Base-by-base conservation (phyloP, 2,329 filamentous ascomycete species). In the Ascochyta lentis region DNA sequence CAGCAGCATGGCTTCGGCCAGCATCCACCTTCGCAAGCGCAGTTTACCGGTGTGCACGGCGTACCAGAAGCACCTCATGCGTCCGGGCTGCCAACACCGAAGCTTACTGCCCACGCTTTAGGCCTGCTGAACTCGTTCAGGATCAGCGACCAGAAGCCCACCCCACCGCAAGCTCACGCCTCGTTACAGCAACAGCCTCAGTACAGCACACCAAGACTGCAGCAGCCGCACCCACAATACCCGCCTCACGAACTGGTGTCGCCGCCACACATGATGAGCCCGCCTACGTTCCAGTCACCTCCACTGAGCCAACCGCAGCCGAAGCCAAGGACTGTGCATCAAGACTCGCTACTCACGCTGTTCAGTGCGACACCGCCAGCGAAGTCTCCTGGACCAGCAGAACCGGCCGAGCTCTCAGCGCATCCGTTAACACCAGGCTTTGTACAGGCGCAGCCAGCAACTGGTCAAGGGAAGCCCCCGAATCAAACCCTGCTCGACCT, bases 51-150 rank as follows among this genome's bases (percentile, higher is more conserved):
- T 48, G 73, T 66, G 46, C 76, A 77, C 52, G 76, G 77, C n/a
- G 46, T 65, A 15, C 77, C 79, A 37, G 71, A 75, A 33, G 79
- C 83, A 27, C 86, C 85, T 1, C 79, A 83, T 31, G 83, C 85
- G 5, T 71, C 85, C 63, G 83, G 83, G 47, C 68, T 88, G 23
- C 85, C 86, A 15, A 78, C 81, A 35, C 84, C 84, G 6, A 84
- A 81, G 58, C 78, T 88, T 29, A 86, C 78, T 33, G 80, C 79
- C 12, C 85, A 88, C 68, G 80, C 84, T 1, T 76, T 84, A 54
- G 79, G 80, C n/a, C 70, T 88, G 31, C 73, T 89, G 44, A 84
- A 82, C 62, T 79, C 83, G 1, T 87, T 89, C 76, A 87, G 82
- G 56, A 67, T 68, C 13, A 65, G 64, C 12, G 66, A 70, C 27